Percentiles rank a stretch among this genome's conserved stretches.
phyloP scores from a whole-genome alignment of 2,329 filamentous ascomycete species.

The Macroventuria anomochaeta region DNA sequence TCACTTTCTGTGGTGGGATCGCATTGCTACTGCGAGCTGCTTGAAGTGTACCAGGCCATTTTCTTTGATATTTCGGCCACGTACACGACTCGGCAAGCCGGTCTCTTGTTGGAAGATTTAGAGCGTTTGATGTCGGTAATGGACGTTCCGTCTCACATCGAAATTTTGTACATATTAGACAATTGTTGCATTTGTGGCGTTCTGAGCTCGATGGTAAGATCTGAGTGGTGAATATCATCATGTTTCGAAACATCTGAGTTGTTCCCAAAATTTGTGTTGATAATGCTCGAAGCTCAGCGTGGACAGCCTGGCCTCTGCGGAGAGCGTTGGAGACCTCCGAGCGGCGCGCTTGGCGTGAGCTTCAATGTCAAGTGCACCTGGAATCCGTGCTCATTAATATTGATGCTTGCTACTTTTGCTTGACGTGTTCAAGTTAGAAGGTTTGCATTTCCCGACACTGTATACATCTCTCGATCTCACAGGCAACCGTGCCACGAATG shows the following conservation, averaged over 20 bases:
- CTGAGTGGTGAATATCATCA: constrained; percentile 19
- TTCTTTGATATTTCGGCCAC: constrained; percentile 1
- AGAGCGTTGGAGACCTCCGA: constrained; percentile 22
- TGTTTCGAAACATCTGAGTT: background rate
- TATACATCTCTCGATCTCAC: background rate
- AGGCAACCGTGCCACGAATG: constrained; percentile 28
- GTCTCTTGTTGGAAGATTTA: constrained; percentile 21
- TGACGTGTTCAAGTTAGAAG: constrained; percentile 20
- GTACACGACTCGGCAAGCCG: constrained; percentile 26
- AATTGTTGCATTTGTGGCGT: constrained; percentile 42
- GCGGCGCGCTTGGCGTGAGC: constrained; percentile 15
- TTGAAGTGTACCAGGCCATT: background rate
- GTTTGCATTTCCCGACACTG: constrained; percentile 3
- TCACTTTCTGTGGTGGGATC: background rate
- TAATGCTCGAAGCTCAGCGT: constrained; percentile 4
- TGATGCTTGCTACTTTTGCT: constrained; percentile 27
- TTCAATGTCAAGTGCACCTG: constrained; percentile 9
- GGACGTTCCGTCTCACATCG: background rate
- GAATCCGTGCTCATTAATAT: constrained; percentile 3
- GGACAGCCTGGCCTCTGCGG: constrained; percentile 26
- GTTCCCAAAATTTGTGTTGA: background rate
- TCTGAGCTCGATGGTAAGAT: constrained; percentile 26
- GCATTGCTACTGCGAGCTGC: too few species aligned
- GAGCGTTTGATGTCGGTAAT: constrained; percentile 19
- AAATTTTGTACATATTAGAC: constrained; percentile 44